phyloP scores from a whole-genome alignment of 352 stramenopile species.

The Pythium biforme region DNA sequence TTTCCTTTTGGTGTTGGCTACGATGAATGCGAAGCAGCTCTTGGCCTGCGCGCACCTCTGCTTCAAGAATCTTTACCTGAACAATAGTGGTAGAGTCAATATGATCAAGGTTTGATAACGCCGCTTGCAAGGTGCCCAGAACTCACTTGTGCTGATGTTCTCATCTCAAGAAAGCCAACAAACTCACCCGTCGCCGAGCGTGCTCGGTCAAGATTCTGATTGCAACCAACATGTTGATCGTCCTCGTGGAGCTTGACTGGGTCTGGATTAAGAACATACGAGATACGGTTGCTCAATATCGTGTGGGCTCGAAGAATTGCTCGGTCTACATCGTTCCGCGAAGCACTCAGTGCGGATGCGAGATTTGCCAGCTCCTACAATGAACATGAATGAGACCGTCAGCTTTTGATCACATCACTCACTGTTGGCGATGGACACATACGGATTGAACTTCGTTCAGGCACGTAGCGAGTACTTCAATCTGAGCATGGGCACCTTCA shows the following conservation, averaged over 20 bases:
- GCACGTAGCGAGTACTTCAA: slow-evolving; percentile 3
- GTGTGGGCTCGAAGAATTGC: slow-evolving; percentile 7
- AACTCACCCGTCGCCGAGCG: slow-evolving; percentile 22
- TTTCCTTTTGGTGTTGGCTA: slow-evolving; percentile 49
- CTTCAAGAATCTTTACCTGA: slow-evolving; percentile 52
- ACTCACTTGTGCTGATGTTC: slow-evolving; percentile 21
- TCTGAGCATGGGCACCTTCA: background rate
- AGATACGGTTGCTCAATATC: background rate
- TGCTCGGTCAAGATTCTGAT: background rate
- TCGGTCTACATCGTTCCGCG: slow-evolving; percentile 6
- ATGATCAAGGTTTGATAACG: background rate
- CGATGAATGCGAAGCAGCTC: slow-evolving; percentile 62
- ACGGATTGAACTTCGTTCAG: slow-evolving; percentile 13
- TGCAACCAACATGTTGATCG: background rate
- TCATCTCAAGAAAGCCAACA: slow-evolving; percentile 23
- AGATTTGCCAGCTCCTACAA: slow-evolving; percentile 13
- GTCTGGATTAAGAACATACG: background rate
- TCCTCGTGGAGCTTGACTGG: background rate
- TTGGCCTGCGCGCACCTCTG: slow-evolving; percentile 56
- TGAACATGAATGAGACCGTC: background rate
- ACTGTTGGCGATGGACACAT: background rate
- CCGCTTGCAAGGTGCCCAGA: no score
- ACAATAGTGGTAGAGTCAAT: background rate
- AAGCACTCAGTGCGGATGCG: slow-evolving; percentile 3
- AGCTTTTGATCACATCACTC: background rate